Evolutionary conservation across 192 early-diverging fungal species (phyloP), one percentile per base, ranked within the genome.

Genomic region (Jimgerdemannia lactiflua): DNA sequence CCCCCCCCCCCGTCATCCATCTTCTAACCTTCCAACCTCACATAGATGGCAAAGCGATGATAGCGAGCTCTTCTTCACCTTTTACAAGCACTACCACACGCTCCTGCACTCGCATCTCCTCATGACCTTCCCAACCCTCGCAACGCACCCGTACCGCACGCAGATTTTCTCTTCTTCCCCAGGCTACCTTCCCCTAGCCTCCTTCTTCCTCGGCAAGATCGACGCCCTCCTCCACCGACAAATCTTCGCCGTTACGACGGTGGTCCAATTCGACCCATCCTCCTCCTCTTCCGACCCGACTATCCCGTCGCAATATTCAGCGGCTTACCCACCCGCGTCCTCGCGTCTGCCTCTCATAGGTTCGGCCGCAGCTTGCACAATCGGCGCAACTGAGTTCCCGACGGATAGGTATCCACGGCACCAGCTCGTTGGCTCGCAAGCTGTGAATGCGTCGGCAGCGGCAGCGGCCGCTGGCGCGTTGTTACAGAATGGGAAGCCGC

Each of bases 11-110:
- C 1, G 43, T 11, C 70, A 11, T 49, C 71, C 2, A 8, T 29
- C 6, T 65, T 64, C 20, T 64, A 39, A 49, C 17, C 40, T 39
- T 59, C 17, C 11, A 43, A 42, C 59, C 44, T 54, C 43, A 69
- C 2, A 44, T 49, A 74, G 80, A 66, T 87, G 86, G 86, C 86
- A 85, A 67, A 84, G 82, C 69, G 86, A 87, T 18, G 86, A 87
- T 20, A 85, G 84, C 44, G 86, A 87, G 64, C 73, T 87, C 14
- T 87, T 87, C 74, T 87, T 87, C 76, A 78, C 84, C 43, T 87
- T 87, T 75, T 87, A 85, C 64, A 76, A 83, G 10, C 84, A 87
- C 65, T 87, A 87, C 66, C 84, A 87, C 54, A 65, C 84, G 9
- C 80, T 80, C 6, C 78, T 87, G 17, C 71, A 80, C 71, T 74